Base-by-base conservation (phyloP, 768 basidiomycete species). In the Boletus insuetus region DNA sequence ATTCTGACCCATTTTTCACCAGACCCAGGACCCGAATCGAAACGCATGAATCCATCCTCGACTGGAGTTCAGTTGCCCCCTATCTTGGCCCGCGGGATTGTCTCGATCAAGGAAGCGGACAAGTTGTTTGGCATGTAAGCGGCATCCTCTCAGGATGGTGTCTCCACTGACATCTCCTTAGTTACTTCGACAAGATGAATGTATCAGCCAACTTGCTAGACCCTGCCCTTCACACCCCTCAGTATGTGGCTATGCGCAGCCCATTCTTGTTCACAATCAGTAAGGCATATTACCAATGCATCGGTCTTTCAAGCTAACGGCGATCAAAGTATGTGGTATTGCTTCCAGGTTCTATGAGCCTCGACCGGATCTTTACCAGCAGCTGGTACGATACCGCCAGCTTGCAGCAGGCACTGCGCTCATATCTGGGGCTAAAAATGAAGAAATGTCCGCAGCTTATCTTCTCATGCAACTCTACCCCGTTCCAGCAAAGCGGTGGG, bases 221-320 rank as follows among this genome's bases (percentile, higher is more conserved):
- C 61, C 86, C 88, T 11, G 79, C 81, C 32, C 79, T 96, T 20
- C 94, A 98, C 66, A 94, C 91, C 0, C 87, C 93, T 6, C 86
- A 87, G 50, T 80, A 78, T 59, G 89, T 90, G 2, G 87, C 85
- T 59, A 84, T 85, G 70, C 83, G 94, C 20, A 91, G 88, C 63
- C 91, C 94, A 3, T 96, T 96, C 76, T 70, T 98, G 37, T 94
- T 96, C 72, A 95, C 94, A 32, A 91, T 93, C 54, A 82, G 90
- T 92, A 63, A 81, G 85, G 26, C 26, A 83, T 59, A 44, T 16
- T n/a, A 19, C 39, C 24, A 24, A 43, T 52, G n/a, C 13, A n/a
- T 5, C 20, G 24, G 12, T 22, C 13, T 43, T 46, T 32, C 4
- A 45, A 50, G 38, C 49, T 69, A 34, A 58, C 56, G n/a, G 35